Percentiles rank a stretch among this genome's conserved stretches.
These are phyloP conservation scores for Zalaria obscura DNA, from an alignment of 2,329 filamentous ascomycete species.

Conservation along the genomic window DNA sequence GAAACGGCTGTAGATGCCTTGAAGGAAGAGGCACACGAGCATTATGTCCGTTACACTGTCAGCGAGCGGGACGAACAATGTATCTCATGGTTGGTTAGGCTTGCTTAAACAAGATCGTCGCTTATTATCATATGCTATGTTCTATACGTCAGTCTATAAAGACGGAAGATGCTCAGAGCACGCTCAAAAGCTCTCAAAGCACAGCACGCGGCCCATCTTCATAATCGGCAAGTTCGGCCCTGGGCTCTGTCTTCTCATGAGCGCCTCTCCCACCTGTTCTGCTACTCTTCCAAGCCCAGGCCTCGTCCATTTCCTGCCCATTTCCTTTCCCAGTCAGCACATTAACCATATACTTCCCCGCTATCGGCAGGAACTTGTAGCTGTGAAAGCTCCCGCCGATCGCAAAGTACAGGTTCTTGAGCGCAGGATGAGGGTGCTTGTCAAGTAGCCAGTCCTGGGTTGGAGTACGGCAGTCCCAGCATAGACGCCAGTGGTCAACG, in stretches of 20 bases:
- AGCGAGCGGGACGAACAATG: no score
- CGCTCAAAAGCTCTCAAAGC: no score
- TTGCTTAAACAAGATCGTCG: no score
- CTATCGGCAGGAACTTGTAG: constrained; percentile 49
- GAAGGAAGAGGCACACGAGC: no score
- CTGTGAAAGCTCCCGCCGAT: constrained; percentile 50
- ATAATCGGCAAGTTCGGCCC: constrained; percentile 5
- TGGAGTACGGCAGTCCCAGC: constrained; percentile 48
- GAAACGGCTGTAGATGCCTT: no score
- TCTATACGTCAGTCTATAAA: no score
- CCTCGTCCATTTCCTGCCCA: constrained; percentile 20
- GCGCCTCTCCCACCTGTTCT: constrained; percentile 7
- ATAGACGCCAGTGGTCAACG: constrained; percentile 31
- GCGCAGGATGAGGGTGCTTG: constrained; percentile 31
- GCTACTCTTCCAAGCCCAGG: constrained; percentile 21
- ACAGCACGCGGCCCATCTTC: background rate
- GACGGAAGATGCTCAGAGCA: no score
- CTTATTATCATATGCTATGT: no score
- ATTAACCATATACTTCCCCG: constrained; percentile 44
- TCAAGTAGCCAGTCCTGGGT: constrained; percentile 49
- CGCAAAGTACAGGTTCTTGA: constrained; percentile 43
- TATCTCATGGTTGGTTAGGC: no score
- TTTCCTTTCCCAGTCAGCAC: constrained; percentile 20
- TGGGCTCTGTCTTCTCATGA: constrained; percentile 5
- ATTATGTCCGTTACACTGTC: no score